phyloP scores from a whole-genome alignment of 2,329 filamentous ascomycete species.

The Penicillium paneum region DNA sequence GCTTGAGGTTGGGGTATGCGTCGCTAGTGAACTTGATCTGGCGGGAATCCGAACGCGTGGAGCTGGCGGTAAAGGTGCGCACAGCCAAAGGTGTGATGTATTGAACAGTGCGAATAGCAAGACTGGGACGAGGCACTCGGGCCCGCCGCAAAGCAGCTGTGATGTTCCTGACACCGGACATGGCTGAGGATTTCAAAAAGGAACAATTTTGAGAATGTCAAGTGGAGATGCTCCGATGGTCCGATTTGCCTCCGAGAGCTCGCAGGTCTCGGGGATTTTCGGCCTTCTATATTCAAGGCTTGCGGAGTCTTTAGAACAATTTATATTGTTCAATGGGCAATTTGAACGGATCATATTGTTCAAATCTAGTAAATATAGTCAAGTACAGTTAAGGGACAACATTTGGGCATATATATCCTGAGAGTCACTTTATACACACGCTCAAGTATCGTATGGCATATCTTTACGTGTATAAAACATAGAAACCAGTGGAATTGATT shows the following conservation, averaged over 20 bases:
- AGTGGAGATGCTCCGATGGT: conserved; percentile 21
- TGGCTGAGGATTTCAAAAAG: conserved; percentile 11
- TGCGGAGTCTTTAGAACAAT: background rate
- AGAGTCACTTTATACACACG: too few relatives aligned
- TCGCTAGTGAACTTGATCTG: conserved; percentile 75
- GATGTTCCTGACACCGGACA: conserved; percentile 33
- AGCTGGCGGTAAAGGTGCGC: conserved; percentile 33
- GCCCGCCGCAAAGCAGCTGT: conserved; percentile 33
- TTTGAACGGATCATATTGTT: too few relatives aligned
- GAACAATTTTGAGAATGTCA: conserved; percentile 19
- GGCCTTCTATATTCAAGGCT: conserved; percentile 4
- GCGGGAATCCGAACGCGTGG: conserved; percentile 28
- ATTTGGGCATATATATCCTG: background rate
- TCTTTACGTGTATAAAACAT: too few relatives aligned
- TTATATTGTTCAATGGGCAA: background rate
- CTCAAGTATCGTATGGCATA: background rate
- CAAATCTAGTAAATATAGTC: background rate
- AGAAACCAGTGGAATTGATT: background rate
- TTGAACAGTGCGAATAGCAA: conserved; percentile 22
- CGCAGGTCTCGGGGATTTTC: conserved; percentile 15
- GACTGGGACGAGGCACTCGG: conserved; percentile 30
- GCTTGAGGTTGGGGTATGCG: conserved; percentile 72
- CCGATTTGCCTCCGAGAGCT: conserved; percentile 17
- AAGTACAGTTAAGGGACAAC: background rate
- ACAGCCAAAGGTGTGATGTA: conserved; percentile 17